These are phyloP conservation scores for Fusarium begoniae DNA, from an alignment of 2,329 filamentous ascomycete genomes.

Conservation along the genomic window DNA sequence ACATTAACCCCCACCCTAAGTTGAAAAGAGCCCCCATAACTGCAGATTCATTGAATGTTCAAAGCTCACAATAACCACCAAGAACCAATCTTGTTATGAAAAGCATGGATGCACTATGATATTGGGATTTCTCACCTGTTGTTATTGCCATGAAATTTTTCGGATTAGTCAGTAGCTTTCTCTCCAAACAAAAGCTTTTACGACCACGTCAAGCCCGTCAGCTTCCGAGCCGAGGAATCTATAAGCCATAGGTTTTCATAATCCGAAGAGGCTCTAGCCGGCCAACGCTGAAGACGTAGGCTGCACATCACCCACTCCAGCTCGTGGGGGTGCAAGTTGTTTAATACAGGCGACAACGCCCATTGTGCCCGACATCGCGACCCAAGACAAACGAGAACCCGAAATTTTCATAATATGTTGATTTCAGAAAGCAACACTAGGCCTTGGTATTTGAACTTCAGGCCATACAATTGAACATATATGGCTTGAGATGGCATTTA, in stretches of 20 bases:
- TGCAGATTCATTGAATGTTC: neutral
- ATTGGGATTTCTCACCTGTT: neutral
- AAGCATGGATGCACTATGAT: neutral
- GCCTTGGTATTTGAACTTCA: neutral
- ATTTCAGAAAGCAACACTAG: neutral
- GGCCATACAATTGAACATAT: neutral
- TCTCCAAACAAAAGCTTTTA: neutral
- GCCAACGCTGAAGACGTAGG: neutral
- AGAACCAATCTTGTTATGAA: neutral
- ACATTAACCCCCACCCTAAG: conserved; percentile 26
- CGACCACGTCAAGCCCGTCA: neutral
- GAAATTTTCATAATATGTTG: neutral
- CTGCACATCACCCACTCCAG: neutral
- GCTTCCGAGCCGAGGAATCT: neutral
- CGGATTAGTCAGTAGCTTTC: neutral
- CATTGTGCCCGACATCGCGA: neutral
- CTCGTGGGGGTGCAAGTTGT: neutral
- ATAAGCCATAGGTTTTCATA: neutral
- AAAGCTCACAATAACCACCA: conserved; percentile 1
- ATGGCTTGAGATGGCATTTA: neutral
- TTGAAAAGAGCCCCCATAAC: neutral
- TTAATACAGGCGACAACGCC: neutral
- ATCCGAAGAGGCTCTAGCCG: neutral
- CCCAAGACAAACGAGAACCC: neutral
- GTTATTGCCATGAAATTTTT: neutral